Evolutionary conservation across 2,329 filamentous ascomycete species (phyloP), one percentile per base, ranked within the genome.

Genomic region (Curvularia spicifera): DNA sequence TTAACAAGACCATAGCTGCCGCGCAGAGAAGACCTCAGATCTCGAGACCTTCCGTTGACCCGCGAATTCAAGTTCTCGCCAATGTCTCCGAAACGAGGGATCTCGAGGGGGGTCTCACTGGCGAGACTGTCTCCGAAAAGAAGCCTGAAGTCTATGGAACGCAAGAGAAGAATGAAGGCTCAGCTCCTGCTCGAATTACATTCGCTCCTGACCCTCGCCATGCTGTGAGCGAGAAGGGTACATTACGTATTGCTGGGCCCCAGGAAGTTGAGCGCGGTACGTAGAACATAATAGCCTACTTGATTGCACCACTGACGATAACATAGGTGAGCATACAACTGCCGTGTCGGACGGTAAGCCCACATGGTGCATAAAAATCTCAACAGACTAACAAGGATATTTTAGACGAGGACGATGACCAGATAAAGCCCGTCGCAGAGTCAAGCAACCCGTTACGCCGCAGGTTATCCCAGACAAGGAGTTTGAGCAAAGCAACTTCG

Each of bases 1-100:
- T 39, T 58, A 42, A 58, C 15, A 15, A 4, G 1, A 7, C 28
- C 22, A 54, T 12, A 58, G 56, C 56, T 33, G 91, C 96, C 67
- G 88, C 91, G 1, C 85, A 87, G 54, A 82, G 80, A 6, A 56
- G 52, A 26, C 56, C 48, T 9, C 24, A n/a, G 9, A 57, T 44
- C 26, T 44, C 31, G 24, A 43, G 35, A 3, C 15, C 40, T 22
- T 40, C 40, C 33, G 22, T 37, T 20, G 35, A 50, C 0, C 53
- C 29, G n/a, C 47, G 35, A 20, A 44, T 31, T 7, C 48, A 56
- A 22, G 35, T 52, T 22, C 9, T 40, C 7, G 31, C 54, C 15
- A 12, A 45, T 6, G 15, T 42, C 29, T 35, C 48, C 7, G 49
- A 57, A 5, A 56, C 37, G 4, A 31, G 56, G 10, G 39, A 60